These are phyloP conservation scores for Nemania serpens DNA, from an alignment of 2,329 filamentous ascomycete species.

Conservation along the genomic window DNA sequence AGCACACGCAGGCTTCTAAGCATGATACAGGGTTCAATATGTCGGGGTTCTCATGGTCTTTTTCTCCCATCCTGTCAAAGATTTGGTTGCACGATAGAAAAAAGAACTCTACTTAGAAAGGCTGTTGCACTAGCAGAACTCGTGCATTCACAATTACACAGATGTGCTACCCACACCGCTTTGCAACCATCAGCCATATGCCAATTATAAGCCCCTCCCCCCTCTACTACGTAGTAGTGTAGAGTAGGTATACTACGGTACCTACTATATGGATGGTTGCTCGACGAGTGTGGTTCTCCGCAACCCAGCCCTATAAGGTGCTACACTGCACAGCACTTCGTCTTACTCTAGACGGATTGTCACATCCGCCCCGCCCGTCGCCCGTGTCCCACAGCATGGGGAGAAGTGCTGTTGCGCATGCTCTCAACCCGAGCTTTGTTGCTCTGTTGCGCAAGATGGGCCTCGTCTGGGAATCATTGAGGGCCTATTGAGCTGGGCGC, in stretches of 20 bases:
- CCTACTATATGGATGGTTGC: background rate
- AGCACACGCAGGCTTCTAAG: no score
- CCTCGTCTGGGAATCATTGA: background rate
- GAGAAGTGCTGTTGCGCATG: background rate
- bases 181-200: background rate
- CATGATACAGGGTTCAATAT: no score
- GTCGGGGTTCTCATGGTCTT: no score
- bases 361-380: background rate
- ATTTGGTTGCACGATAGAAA: no score
- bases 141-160: background rate
- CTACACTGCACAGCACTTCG: slow-evolving; percentile 5
- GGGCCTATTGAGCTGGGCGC: background rate
- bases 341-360: slow-evolving; percentile 3
- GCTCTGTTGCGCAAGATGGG: background rate
- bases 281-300: slow-evolving; percentile 9
- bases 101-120: no score
- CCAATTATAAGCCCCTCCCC: background rate
- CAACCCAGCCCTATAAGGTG: slow-evolving; percentile 19
- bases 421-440: background rate
- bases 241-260: background rate
- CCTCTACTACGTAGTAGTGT: background rate
- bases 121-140: no score
- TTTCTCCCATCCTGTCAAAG: no score
- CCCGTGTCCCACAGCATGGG: background rate
- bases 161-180: background rate